Evolutionary conservation across 331 rosid genomes (phyloP), one percentile per base, ranked within the genome.

Genomic region (Telfairia occidentalis): DNA sequence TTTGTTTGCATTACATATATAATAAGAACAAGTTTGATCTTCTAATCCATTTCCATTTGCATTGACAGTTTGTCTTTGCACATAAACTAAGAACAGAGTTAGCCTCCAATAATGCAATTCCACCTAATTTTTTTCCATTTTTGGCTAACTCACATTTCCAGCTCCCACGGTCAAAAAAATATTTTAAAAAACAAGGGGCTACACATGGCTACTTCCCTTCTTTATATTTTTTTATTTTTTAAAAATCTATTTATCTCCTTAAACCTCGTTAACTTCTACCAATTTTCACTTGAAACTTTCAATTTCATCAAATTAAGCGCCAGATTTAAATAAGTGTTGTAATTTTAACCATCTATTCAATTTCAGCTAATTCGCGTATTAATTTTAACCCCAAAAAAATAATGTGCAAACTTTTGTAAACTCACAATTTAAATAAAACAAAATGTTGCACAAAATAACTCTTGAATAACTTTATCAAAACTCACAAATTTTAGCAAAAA

Each of bases 101-200:
- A 30, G 45, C 13, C 2, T 8, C 70, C 5, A 61, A 61, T 35
- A 37, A 65, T 65, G 72, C 72, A 65, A 65, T 34, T 65, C 72
- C 72, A 65, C n/a, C 50, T 40, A 38, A 38, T 65, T 65, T n/a
- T 19, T 65, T 65, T 10, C 72, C 72, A 38, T 38, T 19, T 65
- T 21, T 38, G 72, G 72, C 9, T 65, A 38, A 19, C 45, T 8
- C 72, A 65, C 43, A 35, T 35, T 63, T n/a, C 71, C 71, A 63
- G 28, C 50, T 38, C 72, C 50, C 45, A 8, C 24, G 0, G 12
- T 34, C 18, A 32, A 65, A 65, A 65, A 35, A 9, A 5, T 13
- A 4, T 13, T 55, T 58, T 58, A 9, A 10, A 61, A 61, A 34
- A 8, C 70, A 32, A n/a, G 15, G 70, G 45, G 46, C 46, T 34